These are phyloP conservation scores for Podila minutissima DNA, from an alignment of 192 early-diverging fungal genomes.

Conservation along the genomic window DNA sequence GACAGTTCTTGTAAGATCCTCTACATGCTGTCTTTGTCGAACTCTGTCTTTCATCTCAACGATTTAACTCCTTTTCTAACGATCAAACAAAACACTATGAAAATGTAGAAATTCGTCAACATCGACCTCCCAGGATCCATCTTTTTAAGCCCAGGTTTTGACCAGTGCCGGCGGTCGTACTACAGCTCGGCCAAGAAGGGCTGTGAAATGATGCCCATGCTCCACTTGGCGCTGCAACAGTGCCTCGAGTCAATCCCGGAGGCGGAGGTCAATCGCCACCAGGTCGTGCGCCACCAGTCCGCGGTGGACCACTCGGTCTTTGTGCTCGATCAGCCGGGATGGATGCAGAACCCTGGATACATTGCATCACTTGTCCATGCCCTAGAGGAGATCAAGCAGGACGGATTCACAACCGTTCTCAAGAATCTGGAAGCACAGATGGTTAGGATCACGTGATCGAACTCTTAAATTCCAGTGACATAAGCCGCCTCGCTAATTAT, in stretches of 20 bases:
- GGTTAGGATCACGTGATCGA: neutral
- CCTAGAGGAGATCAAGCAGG: constrained; percentile 34
- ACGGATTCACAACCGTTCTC: constrained; percentile 19
- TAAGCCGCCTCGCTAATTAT: neutral
- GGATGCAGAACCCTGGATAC: constrained; percentile 27
- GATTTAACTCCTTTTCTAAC: neutral
- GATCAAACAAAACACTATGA: neutral
- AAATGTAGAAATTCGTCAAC: constrained; percentile 21
- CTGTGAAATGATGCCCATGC: constrained; percentile 21
- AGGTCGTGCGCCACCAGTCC: constrained; percentile 31
- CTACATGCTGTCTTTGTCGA: neutral
- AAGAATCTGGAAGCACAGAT: constrained; percentile 41
- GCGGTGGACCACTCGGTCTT: constrained; percentile 24
- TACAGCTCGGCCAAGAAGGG: constrained; percentile 9
- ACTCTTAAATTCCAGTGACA: neutral
- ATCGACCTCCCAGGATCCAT: constrained; percentile 11
- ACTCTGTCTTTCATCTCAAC: too few relatives aligned
- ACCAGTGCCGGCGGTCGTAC: constrained; percentile 5
- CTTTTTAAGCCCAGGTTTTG: constrained; percentile 9
- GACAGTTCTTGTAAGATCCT: constrained; percentile 30
- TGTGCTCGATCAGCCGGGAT: constrained; percentile 22
- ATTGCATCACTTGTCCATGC: constrained; percentile 9
- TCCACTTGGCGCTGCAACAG: constrained; percentile 24
- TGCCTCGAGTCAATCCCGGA: constrained; percentile 38
- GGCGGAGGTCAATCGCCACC: constrained; percentile 25